These are phyloP conservation scores for Lachancea quebecensis DNA, from an alignment of 805 yeast genomes.

Conservation along the genomic window DNA sequence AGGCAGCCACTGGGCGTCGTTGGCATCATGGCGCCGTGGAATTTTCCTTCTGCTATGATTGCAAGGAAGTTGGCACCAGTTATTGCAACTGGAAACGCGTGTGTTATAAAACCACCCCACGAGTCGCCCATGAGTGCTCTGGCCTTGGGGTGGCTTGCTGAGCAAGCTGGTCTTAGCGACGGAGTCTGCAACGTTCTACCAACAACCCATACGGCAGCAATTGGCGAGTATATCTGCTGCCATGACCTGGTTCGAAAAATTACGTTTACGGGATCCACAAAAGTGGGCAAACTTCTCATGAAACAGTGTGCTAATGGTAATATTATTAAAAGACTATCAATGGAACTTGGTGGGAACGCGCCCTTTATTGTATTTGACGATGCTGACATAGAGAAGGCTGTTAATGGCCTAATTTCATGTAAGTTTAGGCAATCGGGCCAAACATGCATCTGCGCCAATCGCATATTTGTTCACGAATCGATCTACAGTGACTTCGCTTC, in stretches of 20 bases:
- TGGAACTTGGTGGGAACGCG: conserved; percentile 79
- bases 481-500: conserved; percentile 57
- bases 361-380: conserved; percentile 72
- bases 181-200: conserved; percentile 64
- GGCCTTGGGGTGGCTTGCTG: conserved; percentile 54
- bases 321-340: conserved; percentile 60
- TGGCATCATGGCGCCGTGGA: conserved; percentile 79
- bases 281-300: too few species aligned
- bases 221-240: conserved; percentile 52
- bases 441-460: conserved; percentile 75
- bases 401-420: conserved; percentile 41
- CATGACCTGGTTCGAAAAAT: conserved; percentile 17
- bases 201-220: conserved; percentile 34
- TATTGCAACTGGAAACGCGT: conserved; percentile 71
- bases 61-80: conserved; percentile 72
- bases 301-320: conserved; percentile 10
- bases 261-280: too few species aligned
- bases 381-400: conserved; percentile 60
- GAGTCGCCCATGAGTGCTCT: conserved; percentile 71
- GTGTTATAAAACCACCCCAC: conserved; percentile 69
- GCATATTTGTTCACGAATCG: conserved; percentile 56
- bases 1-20: conserved; percentile 74
- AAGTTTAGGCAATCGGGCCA: conserved; percentile 68
- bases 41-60: conserved; percentile 65
- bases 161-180: conserved; percentile 63